Evolutionary conservation across 2,329 filamentous ascomycete species (phyloP), one percentile per base, ranked within the genome.

Genomic region (Ophiostoma montium): DNA sequence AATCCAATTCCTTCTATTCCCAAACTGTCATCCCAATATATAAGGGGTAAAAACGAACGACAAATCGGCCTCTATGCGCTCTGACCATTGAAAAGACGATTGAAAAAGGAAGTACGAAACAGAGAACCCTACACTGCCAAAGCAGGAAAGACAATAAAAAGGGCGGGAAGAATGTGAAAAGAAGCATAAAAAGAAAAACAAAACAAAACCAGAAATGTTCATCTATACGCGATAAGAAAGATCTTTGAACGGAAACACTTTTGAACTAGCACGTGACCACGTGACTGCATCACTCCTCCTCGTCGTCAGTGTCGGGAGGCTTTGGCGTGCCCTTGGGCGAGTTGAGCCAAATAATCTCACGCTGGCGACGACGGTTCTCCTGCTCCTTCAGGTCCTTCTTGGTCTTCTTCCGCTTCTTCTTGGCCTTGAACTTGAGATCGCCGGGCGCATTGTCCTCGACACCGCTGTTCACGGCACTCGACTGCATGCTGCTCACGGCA

Each of bases 351-450:
- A 83, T 76, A 58, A 85, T 83, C 67, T 98, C 88, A 59, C 92
- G 80, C 66, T 96, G 71, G 58, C 92, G 76, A 57, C 90, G 78
- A 55, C 94, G 76, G 39, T 84, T 84, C 68, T 96, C 90, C 18
- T 84, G 76, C 65, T 98, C 92, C 77, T 98, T 98, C 63, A 89
- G 58, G 67, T 98, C 88, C 68, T 88, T 88, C 72, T 94, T 86
- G 50, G 92, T 98, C 78, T 92, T 78, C 86, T 98, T 98, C 80
- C 90, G 94, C 87, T 95, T 95, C 76, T 89, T 92, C 67, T 75
- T 80, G 10, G 84, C 74, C 65, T 75, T 79, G 80, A 98, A 98
- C 70, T 94, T 90, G 74, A 98, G 53, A 73, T 75, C 53, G 32
- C 58, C 57, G 7, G 47, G 52, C 65, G 60, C 73, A 52, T 79